A percentile compares a stretch with the other conserved stretches of the same genome.
These are phyloP conservation scores for Sutorius eximius DNA, from an alignment of 1,284 basidiomycete species.

Conservation along the genomic window DNA sequence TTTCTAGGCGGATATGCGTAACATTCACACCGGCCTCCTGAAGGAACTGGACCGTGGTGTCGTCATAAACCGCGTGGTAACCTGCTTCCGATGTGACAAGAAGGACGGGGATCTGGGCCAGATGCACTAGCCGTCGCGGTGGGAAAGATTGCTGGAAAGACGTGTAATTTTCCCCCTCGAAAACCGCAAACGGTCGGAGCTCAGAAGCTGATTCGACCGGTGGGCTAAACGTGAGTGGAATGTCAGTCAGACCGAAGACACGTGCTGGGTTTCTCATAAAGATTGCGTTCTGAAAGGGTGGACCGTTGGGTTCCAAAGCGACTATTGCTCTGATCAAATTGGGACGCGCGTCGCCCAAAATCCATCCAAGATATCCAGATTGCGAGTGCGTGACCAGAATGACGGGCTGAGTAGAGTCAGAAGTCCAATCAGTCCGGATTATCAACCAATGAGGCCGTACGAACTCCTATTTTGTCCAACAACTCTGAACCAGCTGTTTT, in stretches of 20 bases:
- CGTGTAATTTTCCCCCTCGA: conserved; percentile 35
- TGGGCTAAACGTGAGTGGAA: conserved; percentile 45
- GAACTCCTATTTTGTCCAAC: conserved; percentile 32
- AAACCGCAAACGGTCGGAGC: conserved; percentile 26
- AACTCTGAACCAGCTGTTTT: conserved; percentile 31
- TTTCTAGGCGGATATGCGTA: conserved; percentile 40
- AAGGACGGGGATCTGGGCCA: conserved; percentile 44
- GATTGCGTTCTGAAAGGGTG: conserved; percentile 47
- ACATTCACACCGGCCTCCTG: conserved; percentile 45
- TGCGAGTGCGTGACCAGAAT: conserved; percentile 51
- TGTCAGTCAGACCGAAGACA: conserved; percentile 45
- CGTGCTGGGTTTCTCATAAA: conserved; percentile 42
- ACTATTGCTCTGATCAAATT: conserved; percentile 44
- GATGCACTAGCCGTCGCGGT: conserved; percentile 42
- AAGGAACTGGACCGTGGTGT: conserved; percentile 44
- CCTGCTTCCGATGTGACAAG: conserved; percentile 48
- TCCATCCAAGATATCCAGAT: conserved; percentile 48
- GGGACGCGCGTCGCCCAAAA: conserved; percentile 47
- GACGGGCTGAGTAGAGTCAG: conserved; percentile 36
- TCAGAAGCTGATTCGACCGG: conserved; percentile 40
- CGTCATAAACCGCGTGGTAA: conserved; percentile 50
- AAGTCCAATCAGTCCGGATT: conserved; percentile 1
- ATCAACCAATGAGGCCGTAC: conserved; percentile 8
- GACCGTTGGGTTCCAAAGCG: conserved; percentile 48
- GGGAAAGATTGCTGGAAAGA: conserved; percentile 46